Conservation (phyloP, 208 protist genomes). For the Leishmania arabica region DNA sequence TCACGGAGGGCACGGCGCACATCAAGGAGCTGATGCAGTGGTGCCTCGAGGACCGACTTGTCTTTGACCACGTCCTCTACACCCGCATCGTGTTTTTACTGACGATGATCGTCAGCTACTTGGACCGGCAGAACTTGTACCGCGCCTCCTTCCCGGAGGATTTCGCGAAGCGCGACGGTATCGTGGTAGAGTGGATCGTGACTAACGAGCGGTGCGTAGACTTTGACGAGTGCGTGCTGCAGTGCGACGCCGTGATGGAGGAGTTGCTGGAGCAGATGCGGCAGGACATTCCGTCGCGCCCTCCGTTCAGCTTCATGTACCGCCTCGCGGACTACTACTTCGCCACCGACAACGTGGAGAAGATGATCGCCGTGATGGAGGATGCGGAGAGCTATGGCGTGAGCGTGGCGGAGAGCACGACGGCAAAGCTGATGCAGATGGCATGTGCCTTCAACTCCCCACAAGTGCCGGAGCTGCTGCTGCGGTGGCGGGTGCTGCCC, state of each 20-base stretch:
- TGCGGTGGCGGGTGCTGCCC: slow-evolving; percentile 77
- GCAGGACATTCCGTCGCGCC: slow-evolving; percentile 69
- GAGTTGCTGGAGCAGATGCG: slow-evolving; percentile 80
- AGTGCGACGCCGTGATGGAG: slow-evolving; percentile 86
- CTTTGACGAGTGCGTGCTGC: slow-evolving; percentile 85
- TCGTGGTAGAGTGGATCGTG: slow-evolving; percentile 89
- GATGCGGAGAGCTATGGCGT: slow-evolving; percentile 75
- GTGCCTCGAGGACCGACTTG: slow-evolving; percentile 78
- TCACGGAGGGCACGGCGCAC: slow-evolving; percentile 71
- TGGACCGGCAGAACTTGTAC: slow-evolving; percentile 90
- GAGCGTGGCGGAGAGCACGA: slow-evolving; percentile 84
- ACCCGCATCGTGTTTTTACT: slow-evolving; percentile 84
- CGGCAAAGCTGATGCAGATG: slow-evolving; percentile 91
- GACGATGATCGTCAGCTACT: slow-evolving; percentile 91
- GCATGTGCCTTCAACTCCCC: slow-evolving; percentile 87
- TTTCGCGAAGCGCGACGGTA: slow-evolving; percentile 84
- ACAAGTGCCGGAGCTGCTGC: slow-evolving; percentile 76
- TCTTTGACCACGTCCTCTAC: slow-evolving; percentile 90
- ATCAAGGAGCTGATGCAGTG: slow-evolving; percentile 74
- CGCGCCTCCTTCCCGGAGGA: slow-evolving; percentile 71
- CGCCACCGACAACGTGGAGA: slow-evolving; percentile 89
- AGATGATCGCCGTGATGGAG: slow-evolving; percentile 91
- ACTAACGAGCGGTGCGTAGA: slow-evolving; percentile 70
- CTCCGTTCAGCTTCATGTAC: slow-evolving; percentile 85
- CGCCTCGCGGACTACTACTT: slow-evolving; percentile 93